Evolutionary conservation across 805 yeast genomes (phyloP).

Genomic region (Priceomyces castillae): DNA sequence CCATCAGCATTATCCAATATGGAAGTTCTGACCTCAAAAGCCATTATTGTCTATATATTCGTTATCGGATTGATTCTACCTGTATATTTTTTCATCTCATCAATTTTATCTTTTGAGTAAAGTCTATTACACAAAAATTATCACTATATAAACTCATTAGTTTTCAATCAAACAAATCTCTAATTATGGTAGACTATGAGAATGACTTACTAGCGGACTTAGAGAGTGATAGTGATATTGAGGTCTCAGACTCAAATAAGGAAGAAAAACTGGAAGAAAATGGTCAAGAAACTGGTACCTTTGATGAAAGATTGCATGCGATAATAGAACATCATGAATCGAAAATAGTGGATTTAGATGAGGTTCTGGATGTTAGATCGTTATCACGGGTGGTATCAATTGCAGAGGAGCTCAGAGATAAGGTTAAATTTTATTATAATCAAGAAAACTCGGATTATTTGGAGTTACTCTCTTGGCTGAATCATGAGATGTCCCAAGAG

Average conservation of each 20-base stretch:
- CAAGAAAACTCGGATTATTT: slow-evolving; percentile 27
- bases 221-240: slow-evolving; percentile 22
- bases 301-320: slow-evolving; percentile 14
- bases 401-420: slow-evolving; percentile 22
- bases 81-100: slow-evolving; percentile 7
- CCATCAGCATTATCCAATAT: slow-evolving; percentile 71
- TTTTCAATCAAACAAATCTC: background rate
- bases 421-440: slow-evolving; percentile 20
- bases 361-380: slow-evolving; percentile 16
- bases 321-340: slow-evolving; percentile 12
- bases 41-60: slow-evolving; percentile 5
- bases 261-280: slow-evolving; percentile 5
- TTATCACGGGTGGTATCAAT: slow-evolving; percentile 22
- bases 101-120: background rate
- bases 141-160: background rate
- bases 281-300: slow-evolving; percentile 6
- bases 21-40: slow-evolving; percentile 22
- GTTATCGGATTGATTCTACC: background rate
- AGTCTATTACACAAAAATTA: slow-evolving; percentile 3
- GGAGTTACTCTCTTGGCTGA: slow-evolving; percentile 28
- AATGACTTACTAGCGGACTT: slow-evolving; percentile 43
- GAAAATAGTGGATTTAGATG: slow-evolving; percentile 19
- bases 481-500: slow-evolving; percentile 35
- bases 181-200: slow-evolving; percentile 32
- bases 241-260: slow-evolving; percentile 8